Base-by-base conservation (phyloP, 2,329 filamentous ascomycete genomes). In the Fusarium albidum region DNA sequence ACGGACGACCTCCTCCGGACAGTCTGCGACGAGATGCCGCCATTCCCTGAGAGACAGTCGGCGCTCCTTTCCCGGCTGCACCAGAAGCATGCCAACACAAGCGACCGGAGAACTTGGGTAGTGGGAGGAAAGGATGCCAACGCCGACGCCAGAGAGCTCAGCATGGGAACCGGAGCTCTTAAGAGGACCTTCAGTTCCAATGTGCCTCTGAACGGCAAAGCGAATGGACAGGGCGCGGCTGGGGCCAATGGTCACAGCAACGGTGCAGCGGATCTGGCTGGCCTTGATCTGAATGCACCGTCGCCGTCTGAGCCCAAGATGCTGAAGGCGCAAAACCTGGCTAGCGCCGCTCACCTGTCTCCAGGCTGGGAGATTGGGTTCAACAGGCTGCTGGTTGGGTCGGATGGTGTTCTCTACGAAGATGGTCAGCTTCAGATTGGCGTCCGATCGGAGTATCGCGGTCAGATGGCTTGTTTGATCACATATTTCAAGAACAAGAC, bases 121-220 rank as follows among this genome's bases (percentile, higher is more conserved):
- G 91, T 98, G n/a, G 94, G 94, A 57, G 94, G 92, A 55, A 97
- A 96, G 76, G 92, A 96, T 70, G 94, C 93, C 51, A 97, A 97
- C 70, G 80, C 86, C 2, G 92, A 96, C 68, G 80, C 86, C 37
- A 83, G 87, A 49, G 93, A 96, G 71, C 84, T 96, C 54, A 86
- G 85, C 59, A 84, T 97, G 74, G 88, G 95, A 73, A 89, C 89
- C 56, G 87, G 88, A 10, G 90, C 90, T 11, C 82, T 97, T 50
- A 96, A 94, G 77, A 88, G 94, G 64, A 89, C 91, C 2, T 96
- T 97, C 69, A 96, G 87, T 61, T 78, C 79, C 2, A 81, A 83
- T 60, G 78, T 81, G 9, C 68, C 74, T 17, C 58, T 72, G n/a
- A 79, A 81, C 58, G 80, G 78, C 35, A 82, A 81, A 61, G 75